Percentiles rank a stretch among this genome's conserved stretches.
phyloP scores from a whole-genome alignment of 371 early-diverging fungal genomes.

The Catenaria anguillulae region DNA sequence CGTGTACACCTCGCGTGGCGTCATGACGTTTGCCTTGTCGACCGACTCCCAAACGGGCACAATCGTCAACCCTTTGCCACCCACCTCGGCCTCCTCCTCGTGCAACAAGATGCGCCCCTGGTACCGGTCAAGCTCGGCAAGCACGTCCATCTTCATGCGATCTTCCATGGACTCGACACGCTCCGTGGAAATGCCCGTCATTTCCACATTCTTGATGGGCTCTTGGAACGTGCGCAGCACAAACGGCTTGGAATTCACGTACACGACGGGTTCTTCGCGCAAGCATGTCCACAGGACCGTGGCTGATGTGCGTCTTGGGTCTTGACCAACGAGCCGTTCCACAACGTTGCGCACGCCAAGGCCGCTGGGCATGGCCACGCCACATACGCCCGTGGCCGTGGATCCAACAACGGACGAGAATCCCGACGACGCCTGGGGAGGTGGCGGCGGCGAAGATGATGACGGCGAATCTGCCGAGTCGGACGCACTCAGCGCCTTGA shows the following conservation, averaged over 20 bases:
- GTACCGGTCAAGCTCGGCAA: constrained; percentile 36
- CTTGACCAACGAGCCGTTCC: no score
- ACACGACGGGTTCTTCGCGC: constrained; percentile 61
- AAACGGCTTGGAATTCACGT: constrained; percentile 46
- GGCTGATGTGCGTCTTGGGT: background rate
- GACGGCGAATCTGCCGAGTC: background rate
- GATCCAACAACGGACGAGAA: constrained; percentile 29
- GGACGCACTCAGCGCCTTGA: constrained; percentile 26
- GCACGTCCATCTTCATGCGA: constrained; percentile 43
- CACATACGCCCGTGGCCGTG: constrained; percentile 50
- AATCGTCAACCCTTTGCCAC: constrained; percentile 21
- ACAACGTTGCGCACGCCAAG: no score
- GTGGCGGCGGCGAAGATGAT: background rate
- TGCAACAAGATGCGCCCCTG: constrained; percentile 41
- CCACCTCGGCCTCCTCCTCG: constrained; percentile 29
- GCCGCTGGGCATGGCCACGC: constrained; percentile 19
- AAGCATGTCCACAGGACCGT: constrained; percentile 48
- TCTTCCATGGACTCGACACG: constrained; percentile 53
- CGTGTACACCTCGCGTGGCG: constrained; percentile 41
- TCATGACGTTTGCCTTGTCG: constrained; percentile 29
- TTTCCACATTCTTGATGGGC: constrained; percentile 45
- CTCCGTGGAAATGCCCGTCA: constrained; percentile 50
- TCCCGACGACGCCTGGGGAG: no score
- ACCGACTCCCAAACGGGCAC: constrained; percentile 53
- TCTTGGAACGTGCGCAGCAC: constrained; percentile 45